Evolutionary conservation across 331 rosid species (phyloP).

Genomic region (Stylosanthes scabra): DNA sequence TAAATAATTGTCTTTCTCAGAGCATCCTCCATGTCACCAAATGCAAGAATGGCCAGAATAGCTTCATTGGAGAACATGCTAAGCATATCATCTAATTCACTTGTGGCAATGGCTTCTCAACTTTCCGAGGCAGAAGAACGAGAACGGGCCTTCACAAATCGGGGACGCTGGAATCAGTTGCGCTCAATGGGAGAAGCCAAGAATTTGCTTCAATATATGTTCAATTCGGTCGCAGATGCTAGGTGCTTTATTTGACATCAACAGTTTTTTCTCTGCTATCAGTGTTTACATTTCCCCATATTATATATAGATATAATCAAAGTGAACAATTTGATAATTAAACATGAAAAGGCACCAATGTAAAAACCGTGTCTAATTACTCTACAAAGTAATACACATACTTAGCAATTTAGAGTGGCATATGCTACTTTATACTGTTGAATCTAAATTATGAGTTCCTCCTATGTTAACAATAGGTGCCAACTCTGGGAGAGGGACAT

Average conservation of each 20-base stretch:
- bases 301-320: slow-evolving; percentile 33
- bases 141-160: slow-evolving; percentile 91
- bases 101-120: slow-evolving; percentile 99
- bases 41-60: slow-evolving; percentile 95
- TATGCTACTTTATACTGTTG: slow-evolving; percentile 10
- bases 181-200: slow-evolving; percentile 99
- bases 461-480: slow-evolving; percentile 62
- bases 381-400: background rate
- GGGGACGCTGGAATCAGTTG: slow-evolving; percentile 99
- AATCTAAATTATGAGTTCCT: slow-evolving; percentile 39
- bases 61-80: slow-evolving; percentile 95
- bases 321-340: slow-evolving; percentile 21
- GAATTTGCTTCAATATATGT: slow-evolving; percentile 95
- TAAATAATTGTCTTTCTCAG: slow-evolving; percentile 56
- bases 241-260: slow-evolving; percentile 58
- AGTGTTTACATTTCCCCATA: too few species aligned
- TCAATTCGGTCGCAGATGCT: slow-evolving; percentile 86
- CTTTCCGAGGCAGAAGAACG: slow-evolving; percentile 99
- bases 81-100: slow-evolving; percentile 93
- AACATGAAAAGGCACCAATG: slow-evolving; percentile 5
- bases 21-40: slow-evolving; percentile 95
- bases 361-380: slow-evolving; percentile 29
- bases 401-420: slow-evolving; percentile 19
- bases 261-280: too few species aligned
- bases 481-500: slow-evolving; percentile 94